Evolutionary conservation across 2,329 filamentous ascomycete species (phyloP).

Genomic region (Helotiales sp.): DNA sequence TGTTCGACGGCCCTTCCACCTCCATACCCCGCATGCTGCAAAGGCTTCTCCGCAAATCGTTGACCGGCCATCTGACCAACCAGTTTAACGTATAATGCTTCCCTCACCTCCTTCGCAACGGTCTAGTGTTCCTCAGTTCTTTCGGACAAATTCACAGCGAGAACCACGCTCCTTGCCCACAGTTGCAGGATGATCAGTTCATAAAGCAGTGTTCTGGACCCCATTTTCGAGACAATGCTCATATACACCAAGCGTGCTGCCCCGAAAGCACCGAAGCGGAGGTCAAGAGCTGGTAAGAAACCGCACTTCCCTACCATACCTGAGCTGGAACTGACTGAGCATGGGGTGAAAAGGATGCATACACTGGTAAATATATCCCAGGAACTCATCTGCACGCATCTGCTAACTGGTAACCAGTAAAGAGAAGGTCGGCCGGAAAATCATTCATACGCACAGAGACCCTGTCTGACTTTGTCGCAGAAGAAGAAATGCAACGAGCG

Average conservation of each 20-base stretch:
- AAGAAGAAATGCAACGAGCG: constrained; percentile 38
- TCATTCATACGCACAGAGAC: neutral
- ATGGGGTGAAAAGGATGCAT: constrained; percentile 30
- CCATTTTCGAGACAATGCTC: constrained; percentile 44
- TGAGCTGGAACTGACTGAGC: neutral
- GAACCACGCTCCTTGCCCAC: neutral
- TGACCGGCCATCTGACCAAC: constrained; percentile 1
- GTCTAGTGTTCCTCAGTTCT: neutral
- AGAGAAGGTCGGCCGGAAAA: constrained; percentile 31
- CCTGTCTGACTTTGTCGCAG: constrained; percentile 23
- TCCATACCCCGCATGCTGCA: constrained; percentile 1
- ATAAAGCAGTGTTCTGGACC: neutral
- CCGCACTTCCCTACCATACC: neutral
- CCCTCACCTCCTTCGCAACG: neutral
- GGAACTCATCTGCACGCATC: neutral
- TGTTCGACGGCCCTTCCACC: neutral
- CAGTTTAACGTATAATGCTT: neutral
- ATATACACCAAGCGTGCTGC: constrained; percentile 57
- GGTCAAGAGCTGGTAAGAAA: constrained; percentile 58
- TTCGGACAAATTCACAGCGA: neutral
- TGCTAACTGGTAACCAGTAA: constrained; percentile 31
- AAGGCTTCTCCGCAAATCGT: neutral
- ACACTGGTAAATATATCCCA: constrained; percentile 30
- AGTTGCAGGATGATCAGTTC: neutral
- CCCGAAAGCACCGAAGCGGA: constrained; percentile 58